Percentiles rank a stretch among this genome's conserved stretches.
These are phyloP conservation scores for Akebia trifoliata DNA, from an alignment of 164 flowering plant genomes.

Conservation along the genomic window DNA sequence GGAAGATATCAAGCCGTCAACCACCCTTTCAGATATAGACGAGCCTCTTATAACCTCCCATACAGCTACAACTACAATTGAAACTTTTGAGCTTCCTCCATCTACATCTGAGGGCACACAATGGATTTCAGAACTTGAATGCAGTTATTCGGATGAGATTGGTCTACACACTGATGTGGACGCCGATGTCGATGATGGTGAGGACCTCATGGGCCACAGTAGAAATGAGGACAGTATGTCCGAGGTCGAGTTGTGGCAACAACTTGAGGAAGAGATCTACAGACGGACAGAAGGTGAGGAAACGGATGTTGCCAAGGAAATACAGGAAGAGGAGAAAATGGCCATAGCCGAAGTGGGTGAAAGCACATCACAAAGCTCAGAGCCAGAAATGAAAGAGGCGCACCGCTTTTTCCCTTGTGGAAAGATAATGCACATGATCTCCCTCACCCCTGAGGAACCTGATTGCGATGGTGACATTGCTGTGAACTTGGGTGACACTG, in stretches of 20 bases:
- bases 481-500: conserved; percentile 21
- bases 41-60: conserved; percentile 41
- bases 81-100: conserved; percentile 32
- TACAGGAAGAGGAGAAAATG: conserved; percentile 73
- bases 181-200: conserved; percentile 33
- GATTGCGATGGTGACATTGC: conserved; percentile 21
- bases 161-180: conserved; percentile 14
- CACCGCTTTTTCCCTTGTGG: conserved; percentile 92
- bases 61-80: conserved; percentile 15
- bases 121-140: conserved; percentile 45
- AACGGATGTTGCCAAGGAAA: conserved; percentile 47
- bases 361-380: conserved; percentile 32
- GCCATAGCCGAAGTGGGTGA: conserved; percentile 61
- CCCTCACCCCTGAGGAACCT: conserved; percentile 21
- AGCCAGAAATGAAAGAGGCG: conserved; percentile 56
- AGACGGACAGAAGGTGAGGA: conserved; percentile 32
- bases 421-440: conserved; percentile 81
- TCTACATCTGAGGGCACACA: conserved; percentile 35
- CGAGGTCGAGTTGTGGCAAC: conserved; percentile 90
- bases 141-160: conserved; percentile 30
- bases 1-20: conserved; percentile 25
- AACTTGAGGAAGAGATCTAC: conserved; percentile 75
- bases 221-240: conserved; percentile 58
- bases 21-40: conserved; percentile 26
- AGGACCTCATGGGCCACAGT: conserved; percentile 31